Base-by-base conservation (phyloP, 345 rosid genomes). In the Microthlaspi erraticum region DNA sequence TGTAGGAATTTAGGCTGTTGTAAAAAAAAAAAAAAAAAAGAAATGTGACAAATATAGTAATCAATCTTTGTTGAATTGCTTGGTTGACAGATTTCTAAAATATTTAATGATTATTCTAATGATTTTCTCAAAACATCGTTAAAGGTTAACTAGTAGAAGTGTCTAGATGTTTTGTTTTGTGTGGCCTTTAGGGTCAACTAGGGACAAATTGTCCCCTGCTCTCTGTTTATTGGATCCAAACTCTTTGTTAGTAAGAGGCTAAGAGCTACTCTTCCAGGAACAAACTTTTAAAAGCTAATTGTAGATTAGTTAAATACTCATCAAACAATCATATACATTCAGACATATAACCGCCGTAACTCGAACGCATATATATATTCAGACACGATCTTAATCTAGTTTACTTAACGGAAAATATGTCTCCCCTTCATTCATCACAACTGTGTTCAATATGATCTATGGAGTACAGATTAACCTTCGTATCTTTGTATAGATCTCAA, bases 131-230 rank as follows among this genome's bases (percentile, higher is more conserved):
- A 45, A 26, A 38, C 19, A 16, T 57, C 45, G 45, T 37, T 11
- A 38, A 59, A 41, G 68, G 41, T 37, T 52, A 6, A 16, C 41
- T 56, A 55, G 57, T 54, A 43, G 13, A 70, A 50, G 70, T 53
- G 55, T 50, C 43, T 60, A 11, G 59, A 60, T 70, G 57, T 64
- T 53, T 53, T 48, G 48, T 64, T 63, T 54, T 36, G 54, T 44
- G 61, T 72, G 76, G 76, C 70, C 64, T 72, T 72, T 64, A 45
- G 50, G 29, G 50, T 44, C 43, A 64, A 64, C 64, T 72, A 33
- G 65, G 58, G 77, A 64, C 64, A 72, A 53, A 12, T 54, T 63
- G 76, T 63, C 77, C 49, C 51, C 11, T 64, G 18, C 64, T 71
- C 45, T 43, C 60, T 41, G 13, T 19, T 61, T 42, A 71, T 71